phyloP scores from a whole-genome alignment of 2,329 filamentous ascomycete genomes.

The Penicillium sp. region DNA sequence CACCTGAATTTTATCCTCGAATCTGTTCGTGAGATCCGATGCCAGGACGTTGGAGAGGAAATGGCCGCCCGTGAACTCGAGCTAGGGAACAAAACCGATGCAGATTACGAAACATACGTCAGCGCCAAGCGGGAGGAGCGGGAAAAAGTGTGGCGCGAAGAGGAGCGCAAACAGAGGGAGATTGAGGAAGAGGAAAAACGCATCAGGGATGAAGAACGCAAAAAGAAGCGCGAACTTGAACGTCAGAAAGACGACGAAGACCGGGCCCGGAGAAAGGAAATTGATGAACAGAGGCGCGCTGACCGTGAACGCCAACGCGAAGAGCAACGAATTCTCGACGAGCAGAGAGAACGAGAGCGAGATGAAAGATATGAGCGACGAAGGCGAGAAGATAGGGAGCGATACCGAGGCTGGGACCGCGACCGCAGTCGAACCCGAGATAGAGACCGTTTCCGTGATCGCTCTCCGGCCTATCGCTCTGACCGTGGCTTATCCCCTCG shows the following conservation, averaged over 20 bases:
- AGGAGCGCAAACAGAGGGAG: conserved; percentile 53
- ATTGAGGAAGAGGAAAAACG: conserved; percentile 44
- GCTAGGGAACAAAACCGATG: conserved; percentile 58
- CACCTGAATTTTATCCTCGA: conserved; percentile 54
- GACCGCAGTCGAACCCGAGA: conserved; percentile 39
- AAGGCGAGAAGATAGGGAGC: conserved; percentile 47
- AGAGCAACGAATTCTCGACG: conserved; percentile 53
- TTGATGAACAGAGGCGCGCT: conserved; percentile 49
- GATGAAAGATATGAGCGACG: conserved; percentile 47
- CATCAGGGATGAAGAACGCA: conserved; percentile 43
- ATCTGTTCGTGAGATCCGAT: conserved; percentile 56
- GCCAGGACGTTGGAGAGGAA: conserved; percentile 58
- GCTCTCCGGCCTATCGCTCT: conserved; percentile 33
- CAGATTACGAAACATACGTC: conserved; percentile 57
- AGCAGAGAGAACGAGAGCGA: conserved; percentile 52
- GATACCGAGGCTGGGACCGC: conserved; percentile 41
- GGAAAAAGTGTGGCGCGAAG: conserved; percentile 50
- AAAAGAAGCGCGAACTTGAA: conserved; percentile 44
- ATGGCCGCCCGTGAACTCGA: conserved; percentile 53
- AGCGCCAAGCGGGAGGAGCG: conserved; percentile 53
- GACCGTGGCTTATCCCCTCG: conserved; percentile 32
- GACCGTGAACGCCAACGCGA: conserved; percentile 52
- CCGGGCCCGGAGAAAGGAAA: conserved; percentile 50
- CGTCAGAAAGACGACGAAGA: conserved; percentile 46
- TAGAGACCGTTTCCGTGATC: conserved; percentile 32